Conservation (phyloP, 225 moss, liverwort and hornwort genomes). For the Straminergon stramineum region DNA sequence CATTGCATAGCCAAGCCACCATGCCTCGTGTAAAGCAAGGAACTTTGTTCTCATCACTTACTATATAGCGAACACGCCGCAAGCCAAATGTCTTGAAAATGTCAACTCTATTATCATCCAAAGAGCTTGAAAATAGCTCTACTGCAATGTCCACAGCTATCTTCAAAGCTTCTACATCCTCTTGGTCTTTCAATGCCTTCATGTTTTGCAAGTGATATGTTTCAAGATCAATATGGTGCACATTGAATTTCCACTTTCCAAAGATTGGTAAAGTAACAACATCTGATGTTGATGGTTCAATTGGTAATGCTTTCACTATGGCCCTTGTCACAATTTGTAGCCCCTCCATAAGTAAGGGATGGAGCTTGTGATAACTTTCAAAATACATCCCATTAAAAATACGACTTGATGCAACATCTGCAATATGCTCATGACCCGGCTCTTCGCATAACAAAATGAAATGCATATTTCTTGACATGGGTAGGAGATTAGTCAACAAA, state of each 20-base stretch:
- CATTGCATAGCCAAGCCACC: not conserved
- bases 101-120: not conserved
- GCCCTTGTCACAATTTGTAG: not conserved
- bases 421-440: not conserved
- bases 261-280: not conserved
- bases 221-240: not conserved
- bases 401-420: accelerated
- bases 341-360: not conserved
- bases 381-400: accelerated
- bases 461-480: accelerated
- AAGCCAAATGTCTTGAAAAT: not conserved
- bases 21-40: not conserved
- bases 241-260: not conserved
- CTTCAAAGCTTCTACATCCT: not conserved
- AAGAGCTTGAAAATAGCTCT: accelerated
- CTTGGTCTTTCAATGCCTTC: accelerated
- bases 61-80: not conserved
- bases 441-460: not conserved
- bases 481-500: not conserved
- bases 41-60: not conserved
- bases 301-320: not conserved
- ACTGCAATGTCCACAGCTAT: accelerated
- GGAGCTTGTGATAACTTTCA: accelerated
- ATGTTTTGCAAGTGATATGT: not conserved
- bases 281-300: not conserved